These are phyloP conservation scores for Dioszegia crocea DNA, from an alignment of 768 basidiomycete species.

Conservation along the genomic window DNA sequence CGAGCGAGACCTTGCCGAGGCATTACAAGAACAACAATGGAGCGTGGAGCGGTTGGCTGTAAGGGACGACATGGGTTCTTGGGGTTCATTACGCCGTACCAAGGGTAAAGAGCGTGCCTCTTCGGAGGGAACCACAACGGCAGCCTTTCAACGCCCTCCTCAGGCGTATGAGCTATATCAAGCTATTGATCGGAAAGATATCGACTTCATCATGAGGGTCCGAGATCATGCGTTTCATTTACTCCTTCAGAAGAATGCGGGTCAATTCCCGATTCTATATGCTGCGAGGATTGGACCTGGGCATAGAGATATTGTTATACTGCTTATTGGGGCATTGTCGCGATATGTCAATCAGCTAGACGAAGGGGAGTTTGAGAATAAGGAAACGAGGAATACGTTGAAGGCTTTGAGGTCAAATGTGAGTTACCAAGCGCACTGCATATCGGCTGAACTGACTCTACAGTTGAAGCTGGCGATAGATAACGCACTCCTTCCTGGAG, in stretches of 20 bases:
- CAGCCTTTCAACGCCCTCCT: slow-evolving; percentile 41
- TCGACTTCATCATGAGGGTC: slow-evolving; percentile 55
- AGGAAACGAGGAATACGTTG: slow-evolving; percentile 65
- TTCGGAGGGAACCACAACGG: neutral
- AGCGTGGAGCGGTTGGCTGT: slow-evolving; percentile 23
- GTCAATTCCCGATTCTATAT: slow-evolving; percentile 82
- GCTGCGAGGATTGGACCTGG: slow-evolving; percentile 59
- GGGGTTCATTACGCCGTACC: neutral
- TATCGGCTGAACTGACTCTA: neutral
- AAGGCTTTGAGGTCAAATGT: slow-evolving; percentile 65
- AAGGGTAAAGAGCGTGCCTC: neutral
- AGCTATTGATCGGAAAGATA: slow-evolving; percentile 79
- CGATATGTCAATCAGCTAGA: slow-evolving; percentile 77
- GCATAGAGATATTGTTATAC: slow-evolving; percentile 68
- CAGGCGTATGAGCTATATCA: slow-evolving; percentile 68
- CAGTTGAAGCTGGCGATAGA: slow-evolving; percentile 92
- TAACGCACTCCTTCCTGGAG: slow-evolving; percentile 59
- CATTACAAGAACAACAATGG: slow-evolving; percentile 41
- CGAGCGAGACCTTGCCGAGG: slow-evolving; percentile 41
- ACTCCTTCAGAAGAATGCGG: slow-evolving; percentile 76
- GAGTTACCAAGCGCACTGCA: slow-evolving; percentile 33
- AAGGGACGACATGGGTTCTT: neutral
- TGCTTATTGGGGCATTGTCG: slow-evolving; percentile 84
- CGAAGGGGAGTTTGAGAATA: slow-evolving; percentile 67
- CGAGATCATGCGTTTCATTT: slow-evolving; percentile 53